Evolutionary conservation across 2,329 filamentous ascomycete genomes (phyloP).

Genomic region (Coniochaeta prunicola): DNA sequence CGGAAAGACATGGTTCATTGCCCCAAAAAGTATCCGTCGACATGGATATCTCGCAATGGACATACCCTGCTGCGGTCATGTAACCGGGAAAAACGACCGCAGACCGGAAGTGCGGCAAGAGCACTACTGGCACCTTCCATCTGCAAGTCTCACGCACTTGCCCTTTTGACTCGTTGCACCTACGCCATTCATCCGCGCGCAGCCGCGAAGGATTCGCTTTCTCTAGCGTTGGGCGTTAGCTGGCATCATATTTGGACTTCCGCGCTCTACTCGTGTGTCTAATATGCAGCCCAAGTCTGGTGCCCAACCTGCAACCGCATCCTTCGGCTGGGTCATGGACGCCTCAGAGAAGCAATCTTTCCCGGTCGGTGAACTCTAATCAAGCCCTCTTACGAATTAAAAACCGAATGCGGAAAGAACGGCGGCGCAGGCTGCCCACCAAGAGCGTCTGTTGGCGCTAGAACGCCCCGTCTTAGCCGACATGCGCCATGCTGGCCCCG

Average conservation of each 20-base stretch:
- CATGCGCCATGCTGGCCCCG: background rate
- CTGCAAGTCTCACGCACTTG: background rate
- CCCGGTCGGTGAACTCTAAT: too few relatives aligned
- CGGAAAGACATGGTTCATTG: background rate
- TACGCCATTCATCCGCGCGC: background rate
- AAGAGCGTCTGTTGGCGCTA: background rate
- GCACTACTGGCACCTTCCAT: background rate
- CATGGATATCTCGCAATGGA: background rate
- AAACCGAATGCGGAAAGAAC: background rate
- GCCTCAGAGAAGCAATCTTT: background rate
- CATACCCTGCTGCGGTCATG: background rate
- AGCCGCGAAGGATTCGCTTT: background rate
- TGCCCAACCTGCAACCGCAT: background rate
- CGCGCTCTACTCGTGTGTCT: background rate
- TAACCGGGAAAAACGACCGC: background rate
- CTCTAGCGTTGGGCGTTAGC: background rate
- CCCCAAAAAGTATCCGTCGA: background rate
- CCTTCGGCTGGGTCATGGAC: background rate
- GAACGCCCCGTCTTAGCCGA: background rate
- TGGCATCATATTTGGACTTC: background rate
- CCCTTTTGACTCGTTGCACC: background rate
- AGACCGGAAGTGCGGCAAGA: background rate
- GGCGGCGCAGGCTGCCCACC: background rate
- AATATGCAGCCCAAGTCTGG: background rate
- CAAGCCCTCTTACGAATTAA: too few relatives aligned